Evolutionary conservation across 345 rosid genomes (phyloP).

Genomic region (Clausena lansium): DNA sequence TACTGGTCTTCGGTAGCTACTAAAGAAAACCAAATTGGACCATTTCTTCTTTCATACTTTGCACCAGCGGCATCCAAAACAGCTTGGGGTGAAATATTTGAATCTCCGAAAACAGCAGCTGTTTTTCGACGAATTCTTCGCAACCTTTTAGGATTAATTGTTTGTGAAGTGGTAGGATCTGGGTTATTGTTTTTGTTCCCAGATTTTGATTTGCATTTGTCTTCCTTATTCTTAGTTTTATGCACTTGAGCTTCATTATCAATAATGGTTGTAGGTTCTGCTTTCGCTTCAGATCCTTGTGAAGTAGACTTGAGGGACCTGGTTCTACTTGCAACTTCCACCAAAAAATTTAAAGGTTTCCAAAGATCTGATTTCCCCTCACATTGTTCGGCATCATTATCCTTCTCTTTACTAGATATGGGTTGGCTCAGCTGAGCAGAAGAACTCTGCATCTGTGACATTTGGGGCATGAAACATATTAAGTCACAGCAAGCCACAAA

Average conservation of each 20-base stretch:
- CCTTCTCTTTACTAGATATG: slow-evolving; percentile 30
- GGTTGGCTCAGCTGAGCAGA: slow-evolving; percentile 50
- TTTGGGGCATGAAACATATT: slow-evolving; percentile 10
- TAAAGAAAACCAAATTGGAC: slow-evolving; percentile 94
- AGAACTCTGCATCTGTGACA: slow-evolving; percentile 42
- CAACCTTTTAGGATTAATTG: slow-evolving; percentile 56
- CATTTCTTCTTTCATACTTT: slow-evolving; percentile 51
- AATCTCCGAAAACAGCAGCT: slow-evolving; percentile 45
- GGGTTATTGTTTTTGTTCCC: slow-evolving; percentile 47
- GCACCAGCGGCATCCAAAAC: slow-evolving; percentile 50
- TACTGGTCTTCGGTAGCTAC: slow-evolving; percentile 87
- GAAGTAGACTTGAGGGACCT: slow-evolving; percentile 62
- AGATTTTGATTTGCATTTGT: slow-evolving; percentile 42
- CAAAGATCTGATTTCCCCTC: slow-evolving; percentile 73
- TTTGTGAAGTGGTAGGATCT: slow-evolving; percentile 51
- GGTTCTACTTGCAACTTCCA: slow-evolving; percentile 91
- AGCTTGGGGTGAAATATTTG: slow-evolving; percentile 50
- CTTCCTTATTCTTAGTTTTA: slow-evolving; percentile 55
- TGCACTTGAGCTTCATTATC: slow-evolving; percentile 37
- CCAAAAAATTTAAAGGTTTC: slow-evolving; percentile 91
- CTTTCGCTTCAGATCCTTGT: slow-evolving; percentile 49
- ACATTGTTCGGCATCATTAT: slow-evolving; percentile 46
- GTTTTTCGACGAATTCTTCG: slow-evolving; percentile 58
- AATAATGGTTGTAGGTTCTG: slow-evolving; percentile 34
- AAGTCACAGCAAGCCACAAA: slow-evolving; percentile 7